Conservation (phyloP, 2,329 filamentous ascomycete species). For the Neopestalotiopsis sp. region DNA sequence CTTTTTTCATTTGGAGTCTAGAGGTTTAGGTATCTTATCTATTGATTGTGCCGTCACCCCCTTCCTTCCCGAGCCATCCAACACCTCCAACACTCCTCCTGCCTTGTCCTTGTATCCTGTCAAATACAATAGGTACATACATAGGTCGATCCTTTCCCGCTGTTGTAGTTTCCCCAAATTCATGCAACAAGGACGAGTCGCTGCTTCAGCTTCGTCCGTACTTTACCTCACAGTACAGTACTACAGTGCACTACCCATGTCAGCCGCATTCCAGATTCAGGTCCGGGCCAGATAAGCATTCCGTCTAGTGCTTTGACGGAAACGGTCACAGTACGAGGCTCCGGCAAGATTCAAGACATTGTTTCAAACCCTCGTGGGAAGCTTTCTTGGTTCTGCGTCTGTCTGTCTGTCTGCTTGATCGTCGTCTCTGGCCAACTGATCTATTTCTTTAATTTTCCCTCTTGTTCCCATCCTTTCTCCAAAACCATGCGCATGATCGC, state of each 20-base stretch:
- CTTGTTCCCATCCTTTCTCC: background rate
- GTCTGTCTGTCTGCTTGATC: background rate
- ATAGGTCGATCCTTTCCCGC: background rate
- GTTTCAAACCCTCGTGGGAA: constrained; percentile 9
- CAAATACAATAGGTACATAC: background rate
- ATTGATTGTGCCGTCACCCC: background rate
- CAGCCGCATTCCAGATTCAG: constrained; percentile 10
- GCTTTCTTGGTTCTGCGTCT: background rate
- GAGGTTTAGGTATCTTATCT: background rate
- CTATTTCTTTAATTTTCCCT: background rate
- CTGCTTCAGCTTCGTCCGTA: constrained; percentile 14
- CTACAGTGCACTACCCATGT: background rate
- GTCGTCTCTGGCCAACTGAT: background rate
- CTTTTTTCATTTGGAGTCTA: background rate
- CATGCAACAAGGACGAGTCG: background rate
- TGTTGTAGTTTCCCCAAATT: background rate
- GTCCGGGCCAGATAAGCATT: constrained; percentile 6
- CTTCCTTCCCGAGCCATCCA: background rate
- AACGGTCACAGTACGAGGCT: constrained; percentile 6
- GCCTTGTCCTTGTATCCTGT: background rate
- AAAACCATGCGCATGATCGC: background rate
- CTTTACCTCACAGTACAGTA: background rate
- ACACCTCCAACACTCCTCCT: background rate
- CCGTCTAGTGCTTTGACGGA: constrained; percentile 5
- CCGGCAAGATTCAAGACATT: constrained; percentile 6